Evolutionary conservation across 1,139 yeast genomes (phyloP).

Genomic region (Lodderomyces jiufengensis): DNA sequence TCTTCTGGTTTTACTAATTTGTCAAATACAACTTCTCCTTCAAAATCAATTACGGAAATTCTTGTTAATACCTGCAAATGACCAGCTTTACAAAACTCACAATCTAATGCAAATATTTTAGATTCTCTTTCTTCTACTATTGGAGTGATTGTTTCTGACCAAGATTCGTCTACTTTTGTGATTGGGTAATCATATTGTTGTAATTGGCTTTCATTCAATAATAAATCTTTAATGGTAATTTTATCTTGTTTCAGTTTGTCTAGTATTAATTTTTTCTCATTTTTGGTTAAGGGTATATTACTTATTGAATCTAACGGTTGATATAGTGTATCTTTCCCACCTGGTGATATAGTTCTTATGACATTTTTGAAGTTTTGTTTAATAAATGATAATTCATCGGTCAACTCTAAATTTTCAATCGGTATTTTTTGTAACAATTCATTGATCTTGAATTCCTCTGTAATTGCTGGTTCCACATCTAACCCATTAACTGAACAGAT

Average conservation of each 20-base stretch:
- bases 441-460: not conserved
- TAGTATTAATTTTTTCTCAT: constrained; percentile 43
- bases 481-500: constrained; percentile 69
- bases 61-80: constrained; percentile 69
- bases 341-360: constrained; percentile 55
- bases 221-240: constrained; percentile 52
- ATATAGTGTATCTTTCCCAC: constrained; percentile 54
- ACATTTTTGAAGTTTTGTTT: constrained; percentile 34
- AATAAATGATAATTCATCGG: constrained; percentile 34
- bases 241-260: constrained; percentile 32
- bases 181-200: constrained; percentile 55
- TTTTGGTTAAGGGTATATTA: constrained; percentile 51
- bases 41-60: constrained; percentile 67
- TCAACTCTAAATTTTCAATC: constrained; percentile 8
- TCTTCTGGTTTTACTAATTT: constrained; percentile 73
- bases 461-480: constrained; percentile 30
- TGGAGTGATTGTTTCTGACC: constrained; percentile 51
- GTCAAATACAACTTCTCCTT: constrained; percentile 60
- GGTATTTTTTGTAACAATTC: constrained; percentile 6
- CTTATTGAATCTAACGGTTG: constrained; percentile 55
- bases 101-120: constrained; percentile 76
- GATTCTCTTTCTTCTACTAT: constrained; percentile 42
- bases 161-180: constrained; percentile 25
- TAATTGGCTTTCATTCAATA: constrained; percentile 46
- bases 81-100: constrained; percentile 82